Percentiles rank a stretch among this genome's conserved stretches.
These are phyloP conservation scores for Dendrostoma leiphaemia DNA, from an alignment of 2,329 filamentous ascomycete species.

Conservation along the genomic window DNA sequence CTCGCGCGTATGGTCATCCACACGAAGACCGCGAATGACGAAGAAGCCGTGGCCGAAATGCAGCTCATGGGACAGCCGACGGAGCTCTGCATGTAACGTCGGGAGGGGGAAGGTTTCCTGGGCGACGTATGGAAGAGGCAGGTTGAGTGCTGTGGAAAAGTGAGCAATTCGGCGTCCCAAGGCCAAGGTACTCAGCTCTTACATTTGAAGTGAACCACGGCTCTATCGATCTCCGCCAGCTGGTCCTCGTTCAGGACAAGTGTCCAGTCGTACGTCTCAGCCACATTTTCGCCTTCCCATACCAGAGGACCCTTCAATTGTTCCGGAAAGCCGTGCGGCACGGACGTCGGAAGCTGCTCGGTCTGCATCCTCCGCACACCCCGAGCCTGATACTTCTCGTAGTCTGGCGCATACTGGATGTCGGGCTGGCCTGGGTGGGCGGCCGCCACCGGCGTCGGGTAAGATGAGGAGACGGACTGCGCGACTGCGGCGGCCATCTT, in stretches of 20 bases:
- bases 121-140: slow-evolving; percentile 40
- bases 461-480: slow-evolving; percentile 1
- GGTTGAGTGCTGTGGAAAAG: slow-evolving; percentile 28
- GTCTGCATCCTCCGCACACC: slow-evolving; percentile 41
- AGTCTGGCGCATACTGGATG: slow-evolving; percentile 55
- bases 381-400: slow-evolving; percentile 51
- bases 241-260: slow-evolving; percentile 46
- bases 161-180: neutral
- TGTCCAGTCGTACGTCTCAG: slow-evolving; percentile 49
- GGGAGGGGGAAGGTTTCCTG: slow-evolving; percentile 56
- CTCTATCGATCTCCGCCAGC: slow-evolving; percentile 46
- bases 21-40: slow-evolving; percentile 56
- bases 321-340: slow-evolving; percentile 51
- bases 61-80: slow-evolving; percentile 50
- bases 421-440: slow-evolving; percentile 52
- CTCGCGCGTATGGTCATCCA: slow-evolving; percentile 49
- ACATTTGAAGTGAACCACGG: slow-evolving; percentile 42
- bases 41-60: slow-evolving; percentile 60
- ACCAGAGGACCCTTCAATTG: slow-evolving; percentile 49
- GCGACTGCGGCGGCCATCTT: slow-evolving; percentile 8
- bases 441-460: slow-evolving; percentile 7
- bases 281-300: slow-evolving; percentile 54
- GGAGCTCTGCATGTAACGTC: slow-evolving; percentile 46
- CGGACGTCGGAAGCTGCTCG: slow-evolving; percentile 34
- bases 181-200: neutral